These are phyloP conservation scores for Puccinellia tenuiflora DNA, from an alignment of 176 grass and related monocot species.

Conservation along the genomic window DNA sequence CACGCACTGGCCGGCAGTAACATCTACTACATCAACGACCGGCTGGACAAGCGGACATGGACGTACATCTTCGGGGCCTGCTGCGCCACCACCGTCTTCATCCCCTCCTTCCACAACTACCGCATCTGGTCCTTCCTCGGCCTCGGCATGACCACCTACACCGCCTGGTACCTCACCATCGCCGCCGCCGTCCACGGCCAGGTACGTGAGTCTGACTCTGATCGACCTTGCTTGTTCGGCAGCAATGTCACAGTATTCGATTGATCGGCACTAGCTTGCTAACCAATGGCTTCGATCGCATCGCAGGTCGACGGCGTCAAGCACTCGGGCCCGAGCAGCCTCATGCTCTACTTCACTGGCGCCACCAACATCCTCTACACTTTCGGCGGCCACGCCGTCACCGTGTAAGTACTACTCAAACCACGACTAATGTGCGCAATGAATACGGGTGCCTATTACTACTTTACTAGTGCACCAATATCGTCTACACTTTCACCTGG, in stretches of 20 bases:
- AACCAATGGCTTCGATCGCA: not conserved
- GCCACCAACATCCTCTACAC: conserved; percentile 66
- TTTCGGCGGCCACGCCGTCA: conserved; percentile 50
- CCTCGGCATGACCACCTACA: conserved; percentile 58
- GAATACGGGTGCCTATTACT: not conserved
- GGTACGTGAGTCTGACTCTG: not conserved
- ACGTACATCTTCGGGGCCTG: conserved; percentile 57
- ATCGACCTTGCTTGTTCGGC: not conserved
- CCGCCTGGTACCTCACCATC: conserved; percentile 53
- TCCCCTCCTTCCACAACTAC: conserved; percentile 63
- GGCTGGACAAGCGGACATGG: conserved; percentile 63
- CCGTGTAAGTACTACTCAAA: conserved; percentile 38
- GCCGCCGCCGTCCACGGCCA: conserved; percentile 43
- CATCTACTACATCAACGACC: conserved; percentile 67
- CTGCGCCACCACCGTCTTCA: conserved; percentile 57
- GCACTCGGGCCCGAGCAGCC: conserved; percentile 38
- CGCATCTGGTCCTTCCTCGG: conserved; percentile 57
- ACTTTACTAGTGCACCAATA: not conserved
- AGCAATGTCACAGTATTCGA: not conserved
- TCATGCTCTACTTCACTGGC: conserved; percentile 55
- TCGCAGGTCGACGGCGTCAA: conserved; percentile 35
- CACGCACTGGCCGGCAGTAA: not conserved
- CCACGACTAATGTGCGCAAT: not conserved
- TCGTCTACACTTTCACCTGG: conserved; percentile 4
- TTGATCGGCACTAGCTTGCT: not conserved